Conservation (phyloP, 139 green algal species). For the Haematococcus sp. region DNA sequence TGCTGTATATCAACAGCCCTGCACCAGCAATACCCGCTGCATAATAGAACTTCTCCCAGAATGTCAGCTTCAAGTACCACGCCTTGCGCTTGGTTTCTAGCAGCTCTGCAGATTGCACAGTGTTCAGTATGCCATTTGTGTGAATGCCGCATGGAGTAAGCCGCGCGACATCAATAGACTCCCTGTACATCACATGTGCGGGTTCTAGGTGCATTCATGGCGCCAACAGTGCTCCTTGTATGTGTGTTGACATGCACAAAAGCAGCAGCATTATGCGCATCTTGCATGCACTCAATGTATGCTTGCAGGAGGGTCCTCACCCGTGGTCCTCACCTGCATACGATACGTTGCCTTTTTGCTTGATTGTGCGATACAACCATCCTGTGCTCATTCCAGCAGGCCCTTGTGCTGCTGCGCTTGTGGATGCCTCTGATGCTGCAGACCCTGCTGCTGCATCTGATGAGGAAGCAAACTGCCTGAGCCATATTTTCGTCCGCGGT, state of each 20-base stretch:
- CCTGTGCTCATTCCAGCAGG: neutral
- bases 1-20: neutral
- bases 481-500: neutral
- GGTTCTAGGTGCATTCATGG: too few species aligned
- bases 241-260: neutral
- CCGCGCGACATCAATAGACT: too few species aligned
- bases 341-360: constrained; percentile 10
- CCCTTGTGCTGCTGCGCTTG: neutral
- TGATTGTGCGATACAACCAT: neutral
- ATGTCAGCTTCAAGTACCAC: constrained; percentile 4
- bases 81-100: constrained; percentile 10
- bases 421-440: neutral
- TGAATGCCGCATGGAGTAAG: too few species aligned
- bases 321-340: neutral
- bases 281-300: too few species aligned
- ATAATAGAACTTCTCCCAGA: constrained; percentile 19
- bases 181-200: too few species aligned
- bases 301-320: too few species aligned
- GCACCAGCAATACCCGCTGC: neutral
- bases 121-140: neutral
- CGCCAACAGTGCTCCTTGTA: neutral
- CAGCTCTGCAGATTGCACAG: neutral
- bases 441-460: too few species aligned
- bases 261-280: too few species aligned
- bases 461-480: too few species aligned